Evolutionary conservation across 129 eudicot genomes (phyloP).

Genomic region (Helianthus annuus): HanXRQr2.0-SUNRISE NC_035443.2:10903789-10904288

Average conservation of each 20-base stretch:
- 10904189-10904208: background rate
- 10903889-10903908: constrained; percentile 30
- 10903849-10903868: constrained; percentile 42
- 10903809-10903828: constrained; percentile 22
- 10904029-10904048: too few species aligned
- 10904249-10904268: constrained; percentile 40
- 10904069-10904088: background rate
- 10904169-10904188: constrained; percentile 7
- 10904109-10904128: background rate
- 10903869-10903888: constrained; percentile 38
- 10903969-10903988: background rate
- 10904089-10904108: background rate
- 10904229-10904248: constrained; percentile 39
- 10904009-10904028: background rate
- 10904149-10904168: constrained; percentile 3
- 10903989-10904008: background rate
- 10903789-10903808: constrained; percentile 1
- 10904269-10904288: constrained; percentile 45
- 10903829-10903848: constrained; percentile 43
- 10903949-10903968: constrained; percentile 3
- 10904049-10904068: background rate
- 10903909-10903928: constrained; percentile 38
- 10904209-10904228: constrained; percentile 4
- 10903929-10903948: constrained; percentile 37
- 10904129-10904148: background rate